Conservation (phyloP, 805 yeast genomes). For the Hanseniaspora lindneri region DNA sequence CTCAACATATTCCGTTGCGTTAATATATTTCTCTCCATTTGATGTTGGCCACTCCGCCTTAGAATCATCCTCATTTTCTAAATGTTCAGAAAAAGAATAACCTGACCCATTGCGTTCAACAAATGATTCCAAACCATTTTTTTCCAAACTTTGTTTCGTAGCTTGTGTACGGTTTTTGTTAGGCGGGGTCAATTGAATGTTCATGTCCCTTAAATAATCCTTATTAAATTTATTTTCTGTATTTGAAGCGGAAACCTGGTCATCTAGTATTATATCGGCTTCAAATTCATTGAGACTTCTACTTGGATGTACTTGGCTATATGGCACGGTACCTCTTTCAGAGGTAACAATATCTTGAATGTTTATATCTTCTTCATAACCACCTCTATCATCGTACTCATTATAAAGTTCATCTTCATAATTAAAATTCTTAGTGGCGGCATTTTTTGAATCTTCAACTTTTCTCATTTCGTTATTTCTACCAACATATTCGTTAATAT, state of each 20-base stretch:
- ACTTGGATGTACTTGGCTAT: background rate
- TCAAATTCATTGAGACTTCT: background rate
- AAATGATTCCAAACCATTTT: slow-evolving; percentile 44
- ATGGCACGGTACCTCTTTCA: background rate
- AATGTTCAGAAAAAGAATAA: slow-evolving; percentile 16
- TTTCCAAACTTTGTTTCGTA: slow-evolving; percentile 51
- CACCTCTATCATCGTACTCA: slow-evolving; percentile 14
- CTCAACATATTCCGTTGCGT: background rate
- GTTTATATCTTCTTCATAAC: background rate
- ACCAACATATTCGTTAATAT: slow-evolving; percentile 7
- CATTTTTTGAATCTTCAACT: background rate
- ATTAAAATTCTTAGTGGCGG: background rate
- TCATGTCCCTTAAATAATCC: slow-evolving; percentile 8
- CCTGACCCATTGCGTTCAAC: slow-evolving; percentile 27
- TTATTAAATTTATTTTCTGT: background rate
- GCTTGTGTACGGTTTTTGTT: slow-evolving; percentile 14
- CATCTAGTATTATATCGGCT: background rate
- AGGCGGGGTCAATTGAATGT: slow-evolving; percentile 19
- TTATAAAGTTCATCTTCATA: background rate
- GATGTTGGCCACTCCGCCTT: slow-evolving; percentile 26
- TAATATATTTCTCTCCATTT: slow-evolving; percentile 4
- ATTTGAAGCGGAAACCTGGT: background rate
- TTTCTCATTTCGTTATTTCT: no score
- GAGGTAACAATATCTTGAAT: background rate
- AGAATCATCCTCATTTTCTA: no score